Evolutionary conservation across 148 eudicot genomes (phyloP).

Genomic region (Limonium bicolor): DNA sequence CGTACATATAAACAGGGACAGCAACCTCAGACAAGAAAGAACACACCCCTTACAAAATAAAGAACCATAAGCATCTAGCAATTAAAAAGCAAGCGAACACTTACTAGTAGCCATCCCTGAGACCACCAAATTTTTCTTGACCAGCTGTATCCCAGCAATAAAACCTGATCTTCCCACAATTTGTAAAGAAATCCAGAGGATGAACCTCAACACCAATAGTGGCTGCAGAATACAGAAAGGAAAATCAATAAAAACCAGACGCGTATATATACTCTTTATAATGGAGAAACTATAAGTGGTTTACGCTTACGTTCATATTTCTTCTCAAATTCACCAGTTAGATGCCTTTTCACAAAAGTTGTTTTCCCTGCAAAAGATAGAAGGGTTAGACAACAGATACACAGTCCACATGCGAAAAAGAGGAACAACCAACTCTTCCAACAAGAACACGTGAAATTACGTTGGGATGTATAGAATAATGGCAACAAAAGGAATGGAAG

Average conservation of each 20-base stretch:
- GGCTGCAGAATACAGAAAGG: conserved; percentile 17
- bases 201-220: conserved; percentile 73
- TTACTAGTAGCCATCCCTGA: conserved; percentile 63
- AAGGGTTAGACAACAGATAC: neutral
- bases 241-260: neutral
- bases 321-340: conserved; percentile 68
- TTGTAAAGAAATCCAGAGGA: conserved; percentile 51
- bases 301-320: conserved; percentile 50
- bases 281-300: neutral
- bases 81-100: conserved; percentile 7
- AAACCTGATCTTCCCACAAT: conserved; percentile 46
- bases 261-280: neutral
- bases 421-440: too few species aligned
- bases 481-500: too few species aligned
- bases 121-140: conserved; percentile 65
- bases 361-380: conserved; percentile 33
- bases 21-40: too few species aligned
- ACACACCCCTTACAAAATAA: too few species aligned
- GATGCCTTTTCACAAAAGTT: conserved; percentile 57
- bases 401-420: neutral
- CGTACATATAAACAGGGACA: too few species aligned
- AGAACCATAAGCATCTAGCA: too few species aligned
- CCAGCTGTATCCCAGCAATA: conserved; percentile 82
- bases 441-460: too few species aligned
- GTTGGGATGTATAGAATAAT: too few species aligned